Conservation (phyloP, 805 yeast species). For the Nakazawaea anatomiae region DNA sequence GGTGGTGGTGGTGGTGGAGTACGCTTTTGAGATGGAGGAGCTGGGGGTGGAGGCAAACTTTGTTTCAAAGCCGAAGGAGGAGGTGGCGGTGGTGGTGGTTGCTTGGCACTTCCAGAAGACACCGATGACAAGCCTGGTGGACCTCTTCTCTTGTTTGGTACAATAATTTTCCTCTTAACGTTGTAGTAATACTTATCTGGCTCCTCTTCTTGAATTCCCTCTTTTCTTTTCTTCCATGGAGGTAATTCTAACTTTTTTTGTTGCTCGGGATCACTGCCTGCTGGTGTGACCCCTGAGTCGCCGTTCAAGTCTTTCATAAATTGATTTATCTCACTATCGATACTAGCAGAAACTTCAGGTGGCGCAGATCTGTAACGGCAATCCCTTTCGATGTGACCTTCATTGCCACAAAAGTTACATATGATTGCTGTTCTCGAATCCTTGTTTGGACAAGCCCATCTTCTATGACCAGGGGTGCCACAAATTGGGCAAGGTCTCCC, state of each 20-base stretch:
- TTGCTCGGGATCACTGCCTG: slow-evolving; percentile 13
- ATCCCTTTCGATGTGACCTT: slow-evolving; percentile 87
- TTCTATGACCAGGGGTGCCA: slow-evolving; percentile 60
- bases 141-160: slow-evolving; percentile 9
- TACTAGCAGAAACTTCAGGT: slow-evolving; percentile 9
- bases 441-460: slow-evolving; percentile 57
- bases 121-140: slow-evolving; percentile 17
- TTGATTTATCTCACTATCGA: slow-evolving; percentile 41
- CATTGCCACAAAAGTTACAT: slow-evolving; percentile 73
- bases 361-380: slow-evolving; percentile 37
- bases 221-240: slow-evolving; percentile 14
- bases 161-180: not conserved
- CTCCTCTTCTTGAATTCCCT: not conserved
- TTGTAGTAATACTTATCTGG: not conserved
- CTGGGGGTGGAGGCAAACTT: slow-evolving; percentile 13
- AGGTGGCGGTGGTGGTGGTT: slow-evolving; percentile 19
- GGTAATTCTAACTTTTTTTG: slow-evolving; percentile 10
- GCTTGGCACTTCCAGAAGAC: slow-evolving; percentile 10
- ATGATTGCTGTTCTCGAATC: slow-evolving; percentile 37
- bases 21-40: slow-evolving; percentile 14
- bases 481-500: slow-evolving; percentile 58
- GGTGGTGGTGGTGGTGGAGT: slow-evolving; percentile 23
- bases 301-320: slow-evolving; percentile 46
- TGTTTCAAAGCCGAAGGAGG: slow-evolving; percentile 11
- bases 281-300: not conserved